Conservation (phyloP, 179 eudicot genomes). For the Camellia oleifera region DNA sequence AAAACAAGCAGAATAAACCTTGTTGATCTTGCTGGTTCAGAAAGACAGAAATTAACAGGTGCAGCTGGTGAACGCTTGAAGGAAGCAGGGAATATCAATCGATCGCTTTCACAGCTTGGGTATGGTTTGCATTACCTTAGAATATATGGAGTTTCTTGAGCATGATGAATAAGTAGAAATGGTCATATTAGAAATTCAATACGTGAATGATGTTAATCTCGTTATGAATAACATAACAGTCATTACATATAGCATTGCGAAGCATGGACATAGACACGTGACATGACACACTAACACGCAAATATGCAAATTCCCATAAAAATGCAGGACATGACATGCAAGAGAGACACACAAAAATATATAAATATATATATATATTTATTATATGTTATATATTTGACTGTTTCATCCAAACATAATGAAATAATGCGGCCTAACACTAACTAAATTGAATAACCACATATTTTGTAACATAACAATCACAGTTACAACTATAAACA, state of each 20-base stretch:
- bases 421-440: no score
- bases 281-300: no score
- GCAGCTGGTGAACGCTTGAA: conserved; percentile 99
- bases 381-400: no score
- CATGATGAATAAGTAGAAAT: neutral
- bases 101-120: conserved; percentile 97
- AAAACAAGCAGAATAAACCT: conserved; percentile 88
- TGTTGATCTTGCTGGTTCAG: conserved; percentile 99
- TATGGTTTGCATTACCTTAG: conserved; percentile 27
- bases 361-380: no score
- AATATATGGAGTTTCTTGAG: neutral
- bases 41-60: conserved; percentile 93
- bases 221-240: neutral
- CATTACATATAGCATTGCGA: neutral
- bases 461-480: no score
- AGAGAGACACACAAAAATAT: no score
- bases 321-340: no score
- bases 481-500: no score
- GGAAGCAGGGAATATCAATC: conserved; percentile 95
- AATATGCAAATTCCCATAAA: no score
- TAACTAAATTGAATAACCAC: no score
- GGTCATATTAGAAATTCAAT: neutral
- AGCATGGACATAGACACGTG: no score
- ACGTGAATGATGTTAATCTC: neutral
- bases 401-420: no score